phyloP scores from a whole-genome alignment of 2,329 filamentous ascomycete species.

The Ascochyta lentis region DNA sequence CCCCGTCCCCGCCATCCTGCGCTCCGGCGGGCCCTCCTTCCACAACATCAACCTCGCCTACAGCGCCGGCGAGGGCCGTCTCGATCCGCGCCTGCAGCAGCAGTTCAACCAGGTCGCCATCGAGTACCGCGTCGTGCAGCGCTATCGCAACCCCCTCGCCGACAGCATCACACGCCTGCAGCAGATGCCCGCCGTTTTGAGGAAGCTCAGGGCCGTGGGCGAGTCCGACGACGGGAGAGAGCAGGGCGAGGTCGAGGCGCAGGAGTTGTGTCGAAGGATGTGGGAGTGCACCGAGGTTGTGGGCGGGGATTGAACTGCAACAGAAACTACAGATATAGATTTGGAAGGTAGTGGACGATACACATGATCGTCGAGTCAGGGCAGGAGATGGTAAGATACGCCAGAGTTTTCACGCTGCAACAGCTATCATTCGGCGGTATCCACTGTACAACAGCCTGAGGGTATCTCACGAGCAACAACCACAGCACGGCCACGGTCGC shows the following conservation, averaged over 20 bases:
- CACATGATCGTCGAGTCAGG: too few relatives aligned
- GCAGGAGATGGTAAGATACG: too few relatives aligned
- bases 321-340: too few relatives aligned
- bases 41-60: slow-evolving; percentile 47
- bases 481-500: too few relatives aligned
- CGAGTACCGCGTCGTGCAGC: slow-evolving; percentile 76
- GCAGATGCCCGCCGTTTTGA: slow-evolving; percentile 57
- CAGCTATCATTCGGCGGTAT: too few relatives aligned
- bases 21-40: slow-evolving; percentile 44
- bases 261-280: slow-evolving; percentile 50
- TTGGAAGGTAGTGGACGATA: too few relatives aligned
- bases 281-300: slow-evolving; percentile 50
- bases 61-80: slow-evolving; percentile 49
- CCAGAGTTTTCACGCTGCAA: too few relatives aligned
- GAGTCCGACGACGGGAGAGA: slow-evolving; percentile 5
- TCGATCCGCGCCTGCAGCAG: slow-evolving; percentile 68
- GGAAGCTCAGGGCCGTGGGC: slow-evolving; percentile 27
- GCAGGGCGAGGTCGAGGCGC: slow-evolving; percentile 43
- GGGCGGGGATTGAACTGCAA: slow-evolving; percentile 41
- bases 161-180: slow-evolving; percentile 65
- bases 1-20: slow-evolving; percentile 49
- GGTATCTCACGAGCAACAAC: too few relatives aligned
- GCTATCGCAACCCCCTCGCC: slow-evolving; percentile 74
- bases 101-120: slow-evolving; percentile 73
- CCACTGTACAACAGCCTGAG: too few relatives aligned